Evolutionary conservation across 768 basidiomycete species (phyloP).

Genomic region (Boletus pseudopeckii): DNA sequence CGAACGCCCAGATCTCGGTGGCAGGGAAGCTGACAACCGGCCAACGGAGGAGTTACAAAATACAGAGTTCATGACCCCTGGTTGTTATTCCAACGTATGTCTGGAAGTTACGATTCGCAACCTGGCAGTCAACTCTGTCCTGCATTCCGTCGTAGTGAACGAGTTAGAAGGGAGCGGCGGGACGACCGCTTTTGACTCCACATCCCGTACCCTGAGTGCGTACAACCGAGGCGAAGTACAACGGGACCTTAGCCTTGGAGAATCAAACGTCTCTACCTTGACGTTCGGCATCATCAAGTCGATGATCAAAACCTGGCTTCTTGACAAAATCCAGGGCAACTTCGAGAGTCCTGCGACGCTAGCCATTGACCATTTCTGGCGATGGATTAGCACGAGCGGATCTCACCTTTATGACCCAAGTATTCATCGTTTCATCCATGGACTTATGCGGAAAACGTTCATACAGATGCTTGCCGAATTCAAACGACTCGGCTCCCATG

Average conservation of each 20-base stretch:
- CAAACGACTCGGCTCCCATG: conserved; percentile 87
- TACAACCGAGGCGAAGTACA: conserved; percentile 62
- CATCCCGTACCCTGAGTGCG: conserved; percentile 86
- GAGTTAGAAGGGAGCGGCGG: conserved; percentile 96
- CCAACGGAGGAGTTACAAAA: conserved; percentile 74
- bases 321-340: conserved; percentile 75
- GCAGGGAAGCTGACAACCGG: conserved; percentile 82
- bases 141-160: conserved; percentile 93
- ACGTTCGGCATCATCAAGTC: conserved; percentile 81
- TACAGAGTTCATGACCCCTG: conserved; percentile 81
- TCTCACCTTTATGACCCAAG: conserved; percentile 91
- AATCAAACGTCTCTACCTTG: conserved; percentile 82
- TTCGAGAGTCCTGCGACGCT: conserved; percentile 63
- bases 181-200: conserved; percentile 89
- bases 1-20: conserved; percentile 88
- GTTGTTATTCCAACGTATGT: conserved; percentile 91
- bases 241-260: conserved; percentile 80
- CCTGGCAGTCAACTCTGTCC: conserved; percentile 88
- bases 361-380: conserved; percentile 93
- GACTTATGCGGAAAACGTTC: conserved; percentile 97
- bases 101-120: conserved; percentile 87
- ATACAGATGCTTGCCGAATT: conserved; percentile 96
- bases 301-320: conserved; percentile 88
- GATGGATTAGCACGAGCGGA: conserved; percentile 87
- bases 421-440: conserved; percentile 88